Conservation (phyloP, 2,329 filamentous ascomycete species). For the Paracoccidioides brasiliensis region DNA sequence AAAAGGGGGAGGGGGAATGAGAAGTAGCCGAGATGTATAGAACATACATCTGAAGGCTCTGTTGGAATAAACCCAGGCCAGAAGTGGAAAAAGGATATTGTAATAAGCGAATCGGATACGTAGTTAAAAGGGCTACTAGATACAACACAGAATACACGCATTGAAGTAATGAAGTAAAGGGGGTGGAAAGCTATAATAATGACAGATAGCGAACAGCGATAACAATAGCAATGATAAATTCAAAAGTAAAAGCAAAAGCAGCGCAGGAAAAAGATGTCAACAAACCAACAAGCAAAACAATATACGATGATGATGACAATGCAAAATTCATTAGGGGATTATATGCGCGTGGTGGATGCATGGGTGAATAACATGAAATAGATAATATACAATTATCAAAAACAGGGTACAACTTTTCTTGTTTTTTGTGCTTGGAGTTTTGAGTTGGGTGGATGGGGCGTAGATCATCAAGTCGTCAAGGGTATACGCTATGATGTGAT, state of each 20-base stretch:
- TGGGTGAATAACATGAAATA: no score
- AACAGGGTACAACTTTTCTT: not conserved
- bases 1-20: not conserved
- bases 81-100: not conserved
- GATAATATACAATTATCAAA: slow-evolving; percentile 1
- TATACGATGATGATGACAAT: not conserved
- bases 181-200: no score
- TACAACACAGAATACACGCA: slow-evolving; percentile 1
- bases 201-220: no score
- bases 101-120: not conserved
- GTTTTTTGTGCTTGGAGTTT: not conserved
- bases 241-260: not conserved
- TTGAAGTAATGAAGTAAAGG: not conserved
- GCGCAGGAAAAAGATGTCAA: not conserved
- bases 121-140: not conserved
- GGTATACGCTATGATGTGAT: slow-evolving; percentile 1
- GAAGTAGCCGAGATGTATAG: not conserved
- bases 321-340: not conserved
- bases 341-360: not conserved
- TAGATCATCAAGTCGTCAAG: slow-evolving; percentile 1
- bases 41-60: not conserved
- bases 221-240: not conserved
- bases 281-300: not conserved
- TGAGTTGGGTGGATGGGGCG: not conserved
- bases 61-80: not conserved